Conservation (phyloP, 139 green algal species). For the Astrephomene gubernaculifera region DNA sequence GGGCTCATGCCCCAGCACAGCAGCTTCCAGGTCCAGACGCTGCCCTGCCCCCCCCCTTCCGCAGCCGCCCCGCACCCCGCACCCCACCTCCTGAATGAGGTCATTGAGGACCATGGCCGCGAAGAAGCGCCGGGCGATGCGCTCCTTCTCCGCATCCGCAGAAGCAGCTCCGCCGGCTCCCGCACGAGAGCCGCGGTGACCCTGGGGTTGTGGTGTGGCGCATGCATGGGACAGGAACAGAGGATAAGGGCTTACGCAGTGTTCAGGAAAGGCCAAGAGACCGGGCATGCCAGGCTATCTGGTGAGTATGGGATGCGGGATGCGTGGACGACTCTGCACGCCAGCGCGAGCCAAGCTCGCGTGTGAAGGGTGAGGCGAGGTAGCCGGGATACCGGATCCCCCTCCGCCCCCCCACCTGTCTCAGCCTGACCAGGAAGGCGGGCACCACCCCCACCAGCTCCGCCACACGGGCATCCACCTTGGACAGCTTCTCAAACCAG, state of each 20-base stretch:
- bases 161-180: background rate
- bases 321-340: too few species aligned
- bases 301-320: too few species aligned
- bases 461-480: conserved; percentile 50
- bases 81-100: conserved; percentile 73
- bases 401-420: background rate
- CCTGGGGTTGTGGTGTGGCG: background rate
- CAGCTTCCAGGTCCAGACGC: too few species aligned
- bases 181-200: conserved; percentile 2
- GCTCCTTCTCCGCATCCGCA: conserved; percentile 33
- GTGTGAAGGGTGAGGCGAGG: too few species aligned
- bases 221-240: too few species aligned
- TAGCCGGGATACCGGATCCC: too few species aligned
- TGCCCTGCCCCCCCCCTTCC: background rate
- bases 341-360: too few species aligned
- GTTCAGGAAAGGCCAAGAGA: too few species aligned
- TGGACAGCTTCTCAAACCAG: conserved; percentile 42
- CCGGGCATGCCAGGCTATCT: too few species aligned
- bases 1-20: too few species aligned
- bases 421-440: conserved; percentile 55
- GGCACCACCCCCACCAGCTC: conserved; percentile 65
- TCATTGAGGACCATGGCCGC: conserved; percentile 83
- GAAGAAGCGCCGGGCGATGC: conserved; percentile 72
- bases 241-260: too few species aligned
- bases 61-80: background rate